These are phyloP conservation scores for Strobilomyces dryophilus DNA, from an alignment of 768 basidiomycete species.

Conservation along the genomic window DNA sequence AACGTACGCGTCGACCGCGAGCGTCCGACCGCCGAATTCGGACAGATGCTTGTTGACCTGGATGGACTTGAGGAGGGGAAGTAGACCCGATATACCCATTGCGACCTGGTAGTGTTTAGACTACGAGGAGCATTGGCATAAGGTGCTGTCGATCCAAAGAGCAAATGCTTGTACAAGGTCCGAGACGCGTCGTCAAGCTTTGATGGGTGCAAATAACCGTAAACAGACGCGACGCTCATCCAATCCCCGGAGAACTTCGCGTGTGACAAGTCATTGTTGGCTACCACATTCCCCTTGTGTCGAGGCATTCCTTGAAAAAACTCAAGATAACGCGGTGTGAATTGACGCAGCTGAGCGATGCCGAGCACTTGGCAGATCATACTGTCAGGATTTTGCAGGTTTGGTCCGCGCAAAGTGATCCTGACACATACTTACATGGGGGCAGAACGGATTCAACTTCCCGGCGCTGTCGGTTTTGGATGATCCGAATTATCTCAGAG, in stretches of 20 bases:
- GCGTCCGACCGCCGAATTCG: slow-evolving; percentile 76
- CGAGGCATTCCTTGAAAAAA: neutral
- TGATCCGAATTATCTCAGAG: neutral
- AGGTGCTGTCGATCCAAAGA: too few species aligned
- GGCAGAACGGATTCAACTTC: too few species aligned
- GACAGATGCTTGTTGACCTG: slow-evolving; percentile 74
- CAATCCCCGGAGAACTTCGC: too few species aligned
- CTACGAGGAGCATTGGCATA: neutral
- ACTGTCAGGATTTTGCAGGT: too few species aligned
- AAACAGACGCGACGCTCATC: slow-evolving; percentile 31
- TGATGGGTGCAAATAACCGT: slow-evolving; percentile 18
- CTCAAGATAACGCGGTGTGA: too few species aligned
- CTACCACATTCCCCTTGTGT: too few species aligned
- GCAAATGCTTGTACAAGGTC: slow-evolving; percentile 4
- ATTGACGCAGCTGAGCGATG: too few species aligned
- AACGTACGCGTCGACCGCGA: slow-evolving; percentile 94
- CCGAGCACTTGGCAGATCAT: too few species aligned
- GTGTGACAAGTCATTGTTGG: too few species aligned
- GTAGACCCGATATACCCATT: slow-evolving; percentile 92
- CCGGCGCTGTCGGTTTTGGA: too few species aligned
- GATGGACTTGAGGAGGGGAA: slow-evolving; percentile 88
- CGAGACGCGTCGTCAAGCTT: neutral
- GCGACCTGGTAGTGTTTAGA: neutral
- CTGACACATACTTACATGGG: too few species aligned
- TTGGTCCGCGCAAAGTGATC: too few species aligned